Percentiles rank a stretch among this genome's conserved stretches.
phyloP scores from a whole-genome alignment of 2,329 filamentous ascomycete species.

The Colletotrichum sp. region DNA sequence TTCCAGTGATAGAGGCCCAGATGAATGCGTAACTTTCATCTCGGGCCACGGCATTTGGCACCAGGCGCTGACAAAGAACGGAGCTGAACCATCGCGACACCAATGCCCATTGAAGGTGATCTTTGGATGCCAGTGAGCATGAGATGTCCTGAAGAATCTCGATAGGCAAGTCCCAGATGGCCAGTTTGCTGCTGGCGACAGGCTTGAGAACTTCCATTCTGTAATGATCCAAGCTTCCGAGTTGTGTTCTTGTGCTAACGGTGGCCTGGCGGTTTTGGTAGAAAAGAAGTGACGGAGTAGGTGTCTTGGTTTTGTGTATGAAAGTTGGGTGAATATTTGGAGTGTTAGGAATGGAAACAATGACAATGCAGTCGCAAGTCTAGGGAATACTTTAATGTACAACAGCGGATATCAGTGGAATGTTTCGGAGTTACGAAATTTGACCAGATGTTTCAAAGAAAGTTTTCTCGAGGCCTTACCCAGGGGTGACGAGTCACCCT shows the following conservation, averaged over 20 bases:
- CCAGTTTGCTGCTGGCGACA: background rate
- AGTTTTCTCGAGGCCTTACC: background rate
- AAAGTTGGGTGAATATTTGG: background rate
- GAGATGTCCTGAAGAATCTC: background rate
- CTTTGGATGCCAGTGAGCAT: background rate
- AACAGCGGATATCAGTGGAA: background rate
- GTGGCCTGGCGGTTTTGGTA: background rate
- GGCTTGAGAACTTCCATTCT: background rate
- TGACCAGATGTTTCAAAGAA: background rate
- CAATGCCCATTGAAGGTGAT: background rate
- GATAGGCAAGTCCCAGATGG: background rate
- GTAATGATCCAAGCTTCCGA: background rate
- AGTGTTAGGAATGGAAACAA: background rate
- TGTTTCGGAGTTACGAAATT: background rate
- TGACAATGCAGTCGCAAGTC: background rate
- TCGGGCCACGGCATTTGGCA: background rate
- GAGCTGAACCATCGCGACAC: background rate
- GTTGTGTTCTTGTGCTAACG: background rate
- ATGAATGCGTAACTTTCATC: background rate
- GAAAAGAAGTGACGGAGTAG: background rate
- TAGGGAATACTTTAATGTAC: background rate
- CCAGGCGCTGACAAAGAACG: background rate
- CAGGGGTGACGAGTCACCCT: background rate
- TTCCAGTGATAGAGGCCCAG: rapidly evolving
- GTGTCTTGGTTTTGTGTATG: background rate